Conservation (phyloP, 208 protist genomes). For the Acanthamoeba triangularis region DNA sequence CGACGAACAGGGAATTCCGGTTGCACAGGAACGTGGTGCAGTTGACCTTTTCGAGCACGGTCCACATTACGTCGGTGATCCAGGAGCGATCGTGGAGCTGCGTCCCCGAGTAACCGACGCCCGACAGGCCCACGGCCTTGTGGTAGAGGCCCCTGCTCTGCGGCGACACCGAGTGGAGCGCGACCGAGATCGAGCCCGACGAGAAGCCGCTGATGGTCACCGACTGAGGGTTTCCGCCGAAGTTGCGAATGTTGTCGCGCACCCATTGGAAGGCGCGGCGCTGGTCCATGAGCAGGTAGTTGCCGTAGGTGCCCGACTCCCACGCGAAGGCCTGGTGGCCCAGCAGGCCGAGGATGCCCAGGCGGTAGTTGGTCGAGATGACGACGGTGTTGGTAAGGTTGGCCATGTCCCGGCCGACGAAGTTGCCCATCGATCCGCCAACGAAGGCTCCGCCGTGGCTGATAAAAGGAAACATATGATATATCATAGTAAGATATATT, state of each 20-base stretch:
- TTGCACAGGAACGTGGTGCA: background rate
- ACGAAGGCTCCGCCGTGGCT: background rate
- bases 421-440: background rate
- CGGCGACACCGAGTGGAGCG: background rate
- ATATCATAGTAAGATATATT: no score
- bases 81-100: background rate
- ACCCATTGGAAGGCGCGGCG: constrained; percentile 52
- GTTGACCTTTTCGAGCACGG: background rate
- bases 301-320: constrained; percentile 20
- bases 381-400: background rate
- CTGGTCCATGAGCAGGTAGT: constrained; percentile 55
- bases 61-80: constrained; percentile 17
- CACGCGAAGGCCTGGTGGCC: background rate
- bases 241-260: constrained; percentile 57
- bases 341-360: constrained; percentile 76
- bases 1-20: background rate
- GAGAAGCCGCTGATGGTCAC: constrained; percentile 31
- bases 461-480: no score
- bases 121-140: background rate
- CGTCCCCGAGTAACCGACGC: background rate
- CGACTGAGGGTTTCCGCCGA: constrained; percentile 65
- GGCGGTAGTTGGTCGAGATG: constrained; percentile 65
- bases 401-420: background rate
- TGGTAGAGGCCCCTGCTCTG: constrained; percentile 1
- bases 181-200: background rate